Evolutionary conservation across 129 eudicot species (phyloP), one percentile per base, ranked within the genome.

Genomic region (Flaveria linearis): DNA sequence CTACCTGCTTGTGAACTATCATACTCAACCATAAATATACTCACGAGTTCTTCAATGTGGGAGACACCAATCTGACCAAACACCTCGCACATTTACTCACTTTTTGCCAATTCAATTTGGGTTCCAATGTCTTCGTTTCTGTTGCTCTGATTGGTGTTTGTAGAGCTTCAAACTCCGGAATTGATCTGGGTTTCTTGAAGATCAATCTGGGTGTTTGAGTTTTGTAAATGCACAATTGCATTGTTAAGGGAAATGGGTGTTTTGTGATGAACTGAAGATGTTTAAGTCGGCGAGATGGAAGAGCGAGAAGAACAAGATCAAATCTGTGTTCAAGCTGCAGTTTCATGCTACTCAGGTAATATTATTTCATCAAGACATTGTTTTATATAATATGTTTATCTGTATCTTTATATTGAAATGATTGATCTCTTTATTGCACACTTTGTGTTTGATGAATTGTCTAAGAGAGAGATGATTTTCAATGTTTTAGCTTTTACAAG

Each of bases 231-330:
- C 41, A 45, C 10, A 45, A 45, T 45, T 45, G 50, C 50, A 45
- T 45, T 45, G 77, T 65, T 4, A 74, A 45, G 9, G 57, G 6
- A 2, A 76, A 76, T 77, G 87, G 75, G 18, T 45, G 28, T 61
- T 70, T 10, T 20, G 42, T 76, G 52, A 23, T 41, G 52, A 65
- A 23, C 6, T 33, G 30, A 28, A 86, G 83, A 81, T 91, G 99
- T 91, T 91, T 69, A 89, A 86, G 88, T 74, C 96, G 73, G 88
- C 85, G 83, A 76, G 91, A 85, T 94, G 99, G 99, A 86, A 96
- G 83, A 89, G 83, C 80, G 99, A 94, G 50, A 91, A 83, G 92
- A 89, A 81, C 84, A 94, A 88, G 96, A 79, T 91, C 92, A 91
- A 89, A 82, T 87, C 83, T 79, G 90, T 83, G 6, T 94, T 91